Conservation (phyloP, 2,329 filamentous ascomycete species). For the Hymenoscyphus occultus region DNA sequence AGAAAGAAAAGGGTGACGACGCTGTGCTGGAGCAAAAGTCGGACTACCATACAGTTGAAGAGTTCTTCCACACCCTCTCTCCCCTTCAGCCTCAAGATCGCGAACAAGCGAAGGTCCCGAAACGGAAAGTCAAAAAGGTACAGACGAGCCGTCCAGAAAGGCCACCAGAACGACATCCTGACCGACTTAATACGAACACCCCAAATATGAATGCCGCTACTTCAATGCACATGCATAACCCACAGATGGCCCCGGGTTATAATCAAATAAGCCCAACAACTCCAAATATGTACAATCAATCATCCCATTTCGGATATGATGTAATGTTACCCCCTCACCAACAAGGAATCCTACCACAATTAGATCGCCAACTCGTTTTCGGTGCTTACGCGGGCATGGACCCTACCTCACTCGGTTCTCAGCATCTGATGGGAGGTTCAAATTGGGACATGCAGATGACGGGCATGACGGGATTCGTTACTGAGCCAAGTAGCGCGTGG, state of each 20-base stretch:
- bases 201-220: conserved; percentile 22
- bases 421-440: conserved; percentile 27
- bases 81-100: conserved; percentile 48
- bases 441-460: conserved; percentile 34
- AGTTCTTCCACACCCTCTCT: conserved; percentile 83
- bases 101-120: conserved; percentile 27
- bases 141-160: conserved; percentile 25
- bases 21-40: conserved; percentile 85
- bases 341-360: conserved; percentile 58
- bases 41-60: conserved; percentile 88
- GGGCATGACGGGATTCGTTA: conserved; percentile 27
- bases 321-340: conserved; percentile 51
- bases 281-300: conserved; percentile 33
- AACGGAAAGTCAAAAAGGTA: conserved; percentile 43
- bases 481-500: conserved; percentile 67
- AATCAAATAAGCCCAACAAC: conserved; percentile 34
- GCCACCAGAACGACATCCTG: conserved; percentile 4
- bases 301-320: conserved; percentile 42
- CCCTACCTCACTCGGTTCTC: conserved; percentile 32
- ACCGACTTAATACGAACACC: conserved; percentile 29
- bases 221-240: conserved; percentile 24
- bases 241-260: conserved; percentile 24
- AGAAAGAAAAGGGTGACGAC: conserved; percentile 79
- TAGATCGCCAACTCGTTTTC: conserved; percentile 75
- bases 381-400: conserved; percentile 62